phyloP scores from a whole-genome alignment of 2,329 filamentous ascomycete genomes.

The Diaporthe caulivora region DNA sequence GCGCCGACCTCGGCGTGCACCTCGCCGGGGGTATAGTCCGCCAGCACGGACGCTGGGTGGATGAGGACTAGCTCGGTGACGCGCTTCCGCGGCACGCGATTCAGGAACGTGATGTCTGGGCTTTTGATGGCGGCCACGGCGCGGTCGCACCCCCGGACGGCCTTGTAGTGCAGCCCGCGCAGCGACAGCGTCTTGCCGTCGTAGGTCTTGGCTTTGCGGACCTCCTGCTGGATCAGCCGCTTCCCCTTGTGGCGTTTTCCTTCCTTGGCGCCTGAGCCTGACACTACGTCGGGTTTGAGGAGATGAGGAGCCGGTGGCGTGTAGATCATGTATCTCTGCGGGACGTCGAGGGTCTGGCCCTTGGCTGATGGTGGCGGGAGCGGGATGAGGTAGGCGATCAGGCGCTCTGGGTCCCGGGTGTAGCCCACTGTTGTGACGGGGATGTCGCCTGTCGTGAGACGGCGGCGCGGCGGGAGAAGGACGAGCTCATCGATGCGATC shows the following conservation, averaged over 20 bases:
- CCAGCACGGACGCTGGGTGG: constrained; percentile 20
- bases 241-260: constrained; percentile 28
- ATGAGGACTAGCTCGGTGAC: constrained; percentile 18
- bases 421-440: constrained; percentile 11
- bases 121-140: constrained; percentile 26
- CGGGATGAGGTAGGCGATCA: constrained; percentile 29
- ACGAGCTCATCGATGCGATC: constrained; percentile 7
- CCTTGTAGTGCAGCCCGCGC: constrained; percentile 32
- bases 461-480: constrained; percentile 25
- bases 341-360: constrained; percentile 1
- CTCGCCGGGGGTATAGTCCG: not conserved
- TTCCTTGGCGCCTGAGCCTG: not conserved
- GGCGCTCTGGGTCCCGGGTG: not conserved
- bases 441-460: constrained; percentile 31
- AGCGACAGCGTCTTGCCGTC: constrained; percentile 27
- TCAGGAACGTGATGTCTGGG: constrained; percentile 29
- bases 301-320: constrained; percentile 30
- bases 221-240: constrained; percentile 19
- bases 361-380: not conserved
- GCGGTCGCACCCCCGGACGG: constrained; percentile 19
- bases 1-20: constrained; percentile 9
- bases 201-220: constrained; percentile 28
- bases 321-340: constrained; percentile 34
- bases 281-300: not conserved
- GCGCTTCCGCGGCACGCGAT: constrained; percentile 22